Conservation (phyloP, 306 rosid genomes). For the Trichosanthes truncata region DNA sequence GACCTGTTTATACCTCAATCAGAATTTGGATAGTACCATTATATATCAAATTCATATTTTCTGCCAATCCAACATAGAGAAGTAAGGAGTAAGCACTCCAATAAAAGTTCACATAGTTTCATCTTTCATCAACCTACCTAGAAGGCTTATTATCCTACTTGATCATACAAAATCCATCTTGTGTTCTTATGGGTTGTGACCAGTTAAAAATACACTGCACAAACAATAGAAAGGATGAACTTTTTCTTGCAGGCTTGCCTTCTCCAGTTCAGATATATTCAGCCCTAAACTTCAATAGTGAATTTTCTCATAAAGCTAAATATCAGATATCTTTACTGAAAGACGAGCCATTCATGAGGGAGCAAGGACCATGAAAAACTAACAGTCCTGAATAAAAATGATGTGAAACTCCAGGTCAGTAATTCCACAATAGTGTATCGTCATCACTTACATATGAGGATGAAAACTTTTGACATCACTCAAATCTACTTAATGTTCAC, state of each 20-base stretch:
- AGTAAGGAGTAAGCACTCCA: background rate
- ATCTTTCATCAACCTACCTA: background rate
- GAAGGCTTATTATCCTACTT: background rate
- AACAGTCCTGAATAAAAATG: background rate
- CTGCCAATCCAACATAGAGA: background rate
- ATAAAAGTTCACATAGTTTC: background rate
- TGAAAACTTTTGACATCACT: slow-evolving; percentile 1
- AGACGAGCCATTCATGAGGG: background rate
- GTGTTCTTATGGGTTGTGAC: background rate
- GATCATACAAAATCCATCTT: background rate
- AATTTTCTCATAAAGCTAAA: background rate
- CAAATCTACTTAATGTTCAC: background rate
- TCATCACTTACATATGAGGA: background rate
- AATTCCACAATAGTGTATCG: background rate
- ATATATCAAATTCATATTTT: background rate
- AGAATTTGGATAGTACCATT: background rate
- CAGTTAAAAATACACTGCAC: background rate
- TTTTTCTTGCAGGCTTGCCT: background rate
- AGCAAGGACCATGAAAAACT: background rate
- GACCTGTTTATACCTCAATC: background rate
- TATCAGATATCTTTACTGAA: background rate
- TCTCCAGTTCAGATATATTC: background rate
- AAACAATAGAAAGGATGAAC: background rate
- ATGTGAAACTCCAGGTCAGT: background rate
- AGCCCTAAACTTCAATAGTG: background rate